These are phyloP conservation scores for Cyberlindnera meyerae DNA, from an alignment of 805 yeast species.

Conservation along the genomic window DNA sequence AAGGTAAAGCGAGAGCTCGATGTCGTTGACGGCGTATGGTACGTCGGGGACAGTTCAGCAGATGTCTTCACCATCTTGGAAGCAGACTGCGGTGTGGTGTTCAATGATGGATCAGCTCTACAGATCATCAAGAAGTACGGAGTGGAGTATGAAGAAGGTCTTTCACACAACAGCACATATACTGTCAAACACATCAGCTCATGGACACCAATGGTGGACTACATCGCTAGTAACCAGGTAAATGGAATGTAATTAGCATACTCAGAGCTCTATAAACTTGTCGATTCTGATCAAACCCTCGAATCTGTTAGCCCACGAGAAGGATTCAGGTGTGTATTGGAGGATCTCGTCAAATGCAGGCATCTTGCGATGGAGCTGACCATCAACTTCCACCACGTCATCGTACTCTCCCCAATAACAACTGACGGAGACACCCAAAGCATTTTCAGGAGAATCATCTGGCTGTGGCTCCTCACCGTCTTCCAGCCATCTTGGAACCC, in stretches of 20 bases:
- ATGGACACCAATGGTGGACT: too few species aligned
- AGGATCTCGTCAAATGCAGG: constrained; percentile 73
- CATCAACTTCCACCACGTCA: constrained; percentile 35
- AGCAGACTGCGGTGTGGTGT: constrained; percentile 43
- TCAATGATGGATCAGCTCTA: constrained; percentile 36
- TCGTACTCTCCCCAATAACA: constrained; percentile 82
- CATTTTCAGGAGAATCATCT: constrained; percentile 27
- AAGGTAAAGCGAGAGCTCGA: constrained; percentile 18
- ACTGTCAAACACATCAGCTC: too few species aligned
- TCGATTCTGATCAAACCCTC: constrained; percentile 65
- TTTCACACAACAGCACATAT: too few species aligned
- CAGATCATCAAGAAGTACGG: constrained; percentile 24
- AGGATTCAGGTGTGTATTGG: constrained; percentile 59
- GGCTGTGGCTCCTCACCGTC: constrained; percentile 29
- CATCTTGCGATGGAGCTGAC: constrained; percentile 37
- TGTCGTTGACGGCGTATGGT: constrained; percentile 28
- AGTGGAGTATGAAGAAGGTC: constrained; percentile 15
- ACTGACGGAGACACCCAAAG: constrained; percentile 52
- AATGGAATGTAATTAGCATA: too few species aligned
- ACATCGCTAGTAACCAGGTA: too few species aligned
- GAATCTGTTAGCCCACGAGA: constrained; percentile 58
- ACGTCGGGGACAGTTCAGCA: constrained; percentile 61
- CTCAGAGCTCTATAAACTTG: constrained; percentile 40
- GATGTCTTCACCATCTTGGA: constrained; percentile 48
- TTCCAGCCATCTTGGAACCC: constrained; percentile 62